Conservation (phyloP, 2,329 filamentous ascomycete species). For the Colletotrichum sp. region DNA sequence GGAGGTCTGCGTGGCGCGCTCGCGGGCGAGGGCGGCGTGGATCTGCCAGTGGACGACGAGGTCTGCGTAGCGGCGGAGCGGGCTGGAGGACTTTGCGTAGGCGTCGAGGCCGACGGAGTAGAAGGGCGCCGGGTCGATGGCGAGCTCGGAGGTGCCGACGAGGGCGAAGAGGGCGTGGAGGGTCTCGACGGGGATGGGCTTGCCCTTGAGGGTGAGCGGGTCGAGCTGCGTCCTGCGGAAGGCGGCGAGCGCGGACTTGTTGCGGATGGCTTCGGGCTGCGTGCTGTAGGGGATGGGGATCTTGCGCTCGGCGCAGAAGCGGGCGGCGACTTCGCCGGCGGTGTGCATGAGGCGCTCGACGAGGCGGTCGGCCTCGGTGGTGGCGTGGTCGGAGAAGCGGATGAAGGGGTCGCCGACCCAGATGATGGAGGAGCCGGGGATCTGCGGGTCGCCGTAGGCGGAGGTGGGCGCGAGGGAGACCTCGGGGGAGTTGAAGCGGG, state of each 20-base stretch:
- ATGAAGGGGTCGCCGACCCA: conserved; percentile 58
- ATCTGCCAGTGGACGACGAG: conserved; percentile 72
- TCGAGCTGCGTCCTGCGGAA: conserved; percentile 44
- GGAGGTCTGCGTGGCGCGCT: conserved; percentile 36
- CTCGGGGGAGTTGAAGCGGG: conserved; percentile 30
- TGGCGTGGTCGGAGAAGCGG: conserved; percentile 38
- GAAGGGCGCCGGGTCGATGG: conserved; percentile 58
- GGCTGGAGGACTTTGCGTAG: conserved; percentile 70
- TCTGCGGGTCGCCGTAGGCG: background rate
- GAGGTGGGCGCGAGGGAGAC: conserved; percentile 45
- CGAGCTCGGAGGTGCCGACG: conserved; percentile 57
- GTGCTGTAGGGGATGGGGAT: conserved; percentile 66
- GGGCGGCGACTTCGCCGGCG: conserved; percentile 65
- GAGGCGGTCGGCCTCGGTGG: conserved; percentile 35
- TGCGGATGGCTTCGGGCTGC: conserved; percentile 47
- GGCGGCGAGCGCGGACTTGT: conserved; percentile 37
- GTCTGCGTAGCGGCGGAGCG: conserved; percentile 69
- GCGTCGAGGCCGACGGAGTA: conserved; percentile 63
- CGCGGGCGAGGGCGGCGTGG: conserved; percentile 58
- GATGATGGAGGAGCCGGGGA: conserved; percentile 29
- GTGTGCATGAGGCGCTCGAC: conserved; percentile 63
- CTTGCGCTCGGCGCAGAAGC: conserved; percentile 62
- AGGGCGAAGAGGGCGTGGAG: conserved; percentile 37
- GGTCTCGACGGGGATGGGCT: conserved; percentile 34
- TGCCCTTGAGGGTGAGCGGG: conserved; percentile 35